Conservation (phyloP, 768 basidiomycete species). For the Hygrocybe punicea region DNA sequence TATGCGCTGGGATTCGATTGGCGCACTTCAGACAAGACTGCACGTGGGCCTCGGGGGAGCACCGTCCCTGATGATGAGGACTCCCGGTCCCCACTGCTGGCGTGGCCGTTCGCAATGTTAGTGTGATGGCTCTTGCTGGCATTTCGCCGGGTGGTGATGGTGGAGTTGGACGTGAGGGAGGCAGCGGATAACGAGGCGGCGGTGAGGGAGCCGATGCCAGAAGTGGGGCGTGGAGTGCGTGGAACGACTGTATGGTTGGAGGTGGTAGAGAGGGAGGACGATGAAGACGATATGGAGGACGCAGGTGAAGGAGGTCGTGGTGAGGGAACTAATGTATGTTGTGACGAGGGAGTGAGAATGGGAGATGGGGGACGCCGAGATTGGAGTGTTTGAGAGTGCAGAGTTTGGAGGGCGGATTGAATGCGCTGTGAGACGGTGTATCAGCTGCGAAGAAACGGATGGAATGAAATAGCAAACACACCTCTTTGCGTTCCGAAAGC, state of each 20-base stretch:
- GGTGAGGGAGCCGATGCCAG: constrained; percentile 9
- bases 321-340: constrained; percentile 20
- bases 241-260: constrained; percentile 74
- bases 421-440: constrained; percentile 32
- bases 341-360: not conserved
- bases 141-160: constrained; percentile 30
- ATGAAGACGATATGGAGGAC: constrained; percentile 59
- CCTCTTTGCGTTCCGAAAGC: constrained; percentile 46
- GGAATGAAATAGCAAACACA: constrained; percentile 29
- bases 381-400: constrained; percentile 39
- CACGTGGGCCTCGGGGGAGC: constrained; percentile 19
- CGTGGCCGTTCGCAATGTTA: not conserved
- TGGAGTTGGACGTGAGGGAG: constrained; percentile 40
- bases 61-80: not conserved
- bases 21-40: constrained; percentile 18
- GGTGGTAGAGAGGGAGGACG: constrained; percentile 66
- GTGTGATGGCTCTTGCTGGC: not conserved
- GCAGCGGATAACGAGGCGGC: constrained; percentile 35
- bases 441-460: constrained; percentile 6
- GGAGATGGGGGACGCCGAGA: constrained; percentile 27
- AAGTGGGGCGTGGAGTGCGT: constrained; percentile 36
- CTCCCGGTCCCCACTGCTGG: not conserved
- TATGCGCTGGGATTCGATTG: constrained; percentile 32
- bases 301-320: constrained; percentile 45
- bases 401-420: constrained; percentile 39